phyloP scores from a whole-genome alignment of 805 yeast species.

The Naumovozyma dairenensis region DNA sequence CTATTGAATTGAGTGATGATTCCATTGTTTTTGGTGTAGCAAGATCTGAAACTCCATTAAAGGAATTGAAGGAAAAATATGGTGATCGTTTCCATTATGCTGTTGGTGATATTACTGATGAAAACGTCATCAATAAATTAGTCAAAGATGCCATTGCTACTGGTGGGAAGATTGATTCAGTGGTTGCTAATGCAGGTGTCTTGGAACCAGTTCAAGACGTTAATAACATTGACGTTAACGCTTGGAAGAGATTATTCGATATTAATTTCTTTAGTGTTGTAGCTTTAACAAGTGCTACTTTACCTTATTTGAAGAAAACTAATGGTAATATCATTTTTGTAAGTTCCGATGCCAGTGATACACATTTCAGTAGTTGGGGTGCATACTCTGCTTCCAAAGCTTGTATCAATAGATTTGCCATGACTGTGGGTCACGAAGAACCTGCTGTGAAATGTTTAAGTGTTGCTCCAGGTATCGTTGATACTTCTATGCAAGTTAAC shows the following conservation, averaged over 20 bases:
- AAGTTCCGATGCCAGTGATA: constrained; percentile 77
- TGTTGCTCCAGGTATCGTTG: constrained; percentile 91
- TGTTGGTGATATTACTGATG: constrained; percentile 52
- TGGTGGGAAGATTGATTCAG: constrained; percentile 53
- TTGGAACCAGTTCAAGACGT: constrained; percentile 66
- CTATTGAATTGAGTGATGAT: constrained; percentile 31
- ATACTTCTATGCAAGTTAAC: constrained; percentile 75
- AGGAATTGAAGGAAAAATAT: constrained; percentile 34
- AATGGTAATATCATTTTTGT: constrained; percentile 67
- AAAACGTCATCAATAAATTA: constrained; percentile 25
- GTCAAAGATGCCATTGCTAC: constrained; percentile 38
- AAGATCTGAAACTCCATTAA: constrained; percentile 45
- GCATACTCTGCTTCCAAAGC: constrained; percentile 90
- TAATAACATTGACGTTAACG: constrained; percentile 31
- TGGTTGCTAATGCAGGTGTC: constrained; percentile 76
- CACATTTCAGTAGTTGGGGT: constrained; percentile 49
- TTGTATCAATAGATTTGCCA: constrained; percentile 69
- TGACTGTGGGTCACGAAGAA: constrained; percentile 63
- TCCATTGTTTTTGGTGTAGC: constrained; percentile 59
- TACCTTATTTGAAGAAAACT: constrained; percentile 47
- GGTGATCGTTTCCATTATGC: constrained; percentile 46
- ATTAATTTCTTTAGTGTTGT: constrained; percentile 73
- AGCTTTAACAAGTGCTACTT: constrained; percentile 40
- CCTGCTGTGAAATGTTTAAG: constrained; percentile 42
- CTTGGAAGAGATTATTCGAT: constrained; percentile 61